Evolutionary conservation across 805 yeast genomes (phyloP).

Genomic region (Kuraishia cidri): DNA sequence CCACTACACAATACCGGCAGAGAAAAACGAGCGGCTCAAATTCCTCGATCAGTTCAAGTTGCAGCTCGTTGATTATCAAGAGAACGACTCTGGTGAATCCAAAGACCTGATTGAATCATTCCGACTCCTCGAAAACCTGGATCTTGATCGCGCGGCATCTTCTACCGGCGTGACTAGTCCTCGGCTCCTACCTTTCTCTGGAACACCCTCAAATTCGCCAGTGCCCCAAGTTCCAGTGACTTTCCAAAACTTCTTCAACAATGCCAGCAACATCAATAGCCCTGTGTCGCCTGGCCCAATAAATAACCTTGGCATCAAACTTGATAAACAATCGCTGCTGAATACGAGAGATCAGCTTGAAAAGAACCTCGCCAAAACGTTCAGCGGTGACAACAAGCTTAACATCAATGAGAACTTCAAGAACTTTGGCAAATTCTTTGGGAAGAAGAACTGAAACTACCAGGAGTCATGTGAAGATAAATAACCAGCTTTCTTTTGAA

Average conservation of each 20-base stretch:
- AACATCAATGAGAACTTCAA: constrained; percentile 62
- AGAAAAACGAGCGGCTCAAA: constrained; percentile 24
- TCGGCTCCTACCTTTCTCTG: too few species aligned
- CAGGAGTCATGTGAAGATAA: too few species aligned
- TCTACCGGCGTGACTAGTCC: background rate
- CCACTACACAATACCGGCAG: too few species aligned
- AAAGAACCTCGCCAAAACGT: constrained; percentile 35
- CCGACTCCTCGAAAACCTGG: constrained; percentile 13
- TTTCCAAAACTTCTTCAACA: constrained; percentile 2
- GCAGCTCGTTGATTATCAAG: constrained; percentile 24
- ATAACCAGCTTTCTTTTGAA: too few species aligned
- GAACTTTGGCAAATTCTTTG: constrained; percentile 51
- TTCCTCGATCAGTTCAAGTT: constrained; percentile 28
- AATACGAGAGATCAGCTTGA: constrained; percentile 32
- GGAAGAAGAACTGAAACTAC: constrained; percentile 21
- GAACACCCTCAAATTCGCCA: constrained; percentile 4
- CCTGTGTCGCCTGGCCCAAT: too few species aligned
- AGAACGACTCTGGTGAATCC: constrained; percentile 8
- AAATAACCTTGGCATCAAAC: constrained; percentile 6
- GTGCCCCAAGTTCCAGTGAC: constrained; percentile 9
- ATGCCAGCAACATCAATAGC: background rate
- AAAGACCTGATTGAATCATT: constrained; percentile 16
- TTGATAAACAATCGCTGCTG: constrained; percentile 18
- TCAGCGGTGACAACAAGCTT: constrained; percentile 52
- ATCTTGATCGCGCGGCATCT: constrained; percentile 8